Conservation (phyloP, 305 asterid genomes). For the Solanum hybrid region DNA sequence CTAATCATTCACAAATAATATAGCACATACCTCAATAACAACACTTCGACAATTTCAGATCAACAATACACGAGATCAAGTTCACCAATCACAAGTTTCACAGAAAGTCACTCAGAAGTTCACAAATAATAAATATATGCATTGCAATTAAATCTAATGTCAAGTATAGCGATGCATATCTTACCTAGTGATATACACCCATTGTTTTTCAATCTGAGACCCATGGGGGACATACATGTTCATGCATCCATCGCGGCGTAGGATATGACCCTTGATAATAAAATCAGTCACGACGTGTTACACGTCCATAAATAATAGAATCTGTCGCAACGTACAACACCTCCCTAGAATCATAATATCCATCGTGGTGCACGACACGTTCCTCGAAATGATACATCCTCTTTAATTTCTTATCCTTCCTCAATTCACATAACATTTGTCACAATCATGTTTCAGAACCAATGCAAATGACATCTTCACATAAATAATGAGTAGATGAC, state of each 20-base stretch:
- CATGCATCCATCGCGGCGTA: background rate
- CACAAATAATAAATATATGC: background rate
- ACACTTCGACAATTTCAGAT: background rate
- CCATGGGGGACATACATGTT: background rate
- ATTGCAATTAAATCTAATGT: background rate
- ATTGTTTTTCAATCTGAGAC: background rate
- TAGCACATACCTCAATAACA: background rate
- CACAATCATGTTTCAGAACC: too few species aligned
- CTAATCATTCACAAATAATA: too few species aligned
- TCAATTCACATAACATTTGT: too few species aligned
- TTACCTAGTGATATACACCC: background rate
- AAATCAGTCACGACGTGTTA: background rate
- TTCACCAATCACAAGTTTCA: background rate
- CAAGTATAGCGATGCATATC: background rate
- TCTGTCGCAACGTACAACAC: too few species aligned
- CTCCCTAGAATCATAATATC: too few species aligned
- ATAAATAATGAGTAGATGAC: too few species aligned
- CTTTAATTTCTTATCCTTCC: too few species aligned
- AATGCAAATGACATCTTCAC: too few species aligned
- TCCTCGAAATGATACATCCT: too few species aligned
- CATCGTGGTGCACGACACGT: too few species aligned
- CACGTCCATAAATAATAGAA: too few species aligned
- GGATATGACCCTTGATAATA: too few species aligned
- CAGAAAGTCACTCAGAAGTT: background rate
- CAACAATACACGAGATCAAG: background rate